Base-by-base conservation (phyloP, 768 basidiomycete species). In the Lactarius pseudohatsudake region DNA sequence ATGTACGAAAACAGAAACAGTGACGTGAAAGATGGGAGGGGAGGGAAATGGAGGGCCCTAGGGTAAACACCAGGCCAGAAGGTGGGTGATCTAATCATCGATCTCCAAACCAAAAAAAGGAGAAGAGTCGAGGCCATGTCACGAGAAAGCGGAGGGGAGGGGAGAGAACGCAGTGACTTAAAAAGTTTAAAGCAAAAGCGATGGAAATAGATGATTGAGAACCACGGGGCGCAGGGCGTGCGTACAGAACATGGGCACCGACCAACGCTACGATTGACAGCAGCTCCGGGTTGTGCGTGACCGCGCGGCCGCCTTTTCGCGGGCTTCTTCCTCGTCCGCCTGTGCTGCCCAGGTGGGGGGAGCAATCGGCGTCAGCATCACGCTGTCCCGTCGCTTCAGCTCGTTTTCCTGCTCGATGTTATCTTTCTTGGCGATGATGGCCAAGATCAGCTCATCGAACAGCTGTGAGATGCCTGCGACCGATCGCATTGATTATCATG, bases 331-430 rank as follows among this genome's bases (percentile, higher is more conserved):
- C 72, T 86, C 89, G 64, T 90, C 90, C 28, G 91, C 90, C 74
- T 91, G 89, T 15, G 87, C 88, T 58, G 86, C 84, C 91, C 91
- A 93, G 18, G 85, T 80, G 6, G 91, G 91, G 38, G 88, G 81
- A 64, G 79, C 81, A 45, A 81, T 75, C 63, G 84, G 81, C 34
- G 86, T 82, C 41, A 96, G 79, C 76, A 91, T 84, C 64, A 97
- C 88, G 76, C 92, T 94, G 74, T 95, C 90, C 61, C 91, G 85
- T 74, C 87, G 89, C 77, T 88, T 86, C 64, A 88, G 75, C 71
- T 89, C 87, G 72, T 93, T 91, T 74, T 94, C 91, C 70, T 80
- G 81, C 76, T 95, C 92, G 71, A 96, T 94, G 59, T 79, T 77
- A 72, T 91, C 91, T 75, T 90, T 90, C 72, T 84, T 84, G 70